These are phyloP conservation scores for Fusarium hainanense DNA, from an alignment of 2,329 filamentous ascomycete genomes.

Conservation along the genomic window DNA sequence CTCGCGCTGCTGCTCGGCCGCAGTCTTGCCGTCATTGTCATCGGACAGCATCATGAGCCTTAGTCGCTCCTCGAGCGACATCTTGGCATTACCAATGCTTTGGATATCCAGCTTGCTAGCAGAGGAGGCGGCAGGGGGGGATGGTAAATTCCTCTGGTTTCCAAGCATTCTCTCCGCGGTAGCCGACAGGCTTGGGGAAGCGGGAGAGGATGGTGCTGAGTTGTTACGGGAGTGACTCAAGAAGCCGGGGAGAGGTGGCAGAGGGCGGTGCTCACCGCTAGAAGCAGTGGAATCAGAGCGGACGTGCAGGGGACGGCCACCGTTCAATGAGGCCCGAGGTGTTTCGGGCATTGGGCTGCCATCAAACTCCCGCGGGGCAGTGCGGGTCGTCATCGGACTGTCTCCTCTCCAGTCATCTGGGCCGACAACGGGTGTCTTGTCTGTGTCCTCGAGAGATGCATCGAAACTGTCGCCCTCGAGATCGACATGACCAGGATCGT, in stretches of 20 bases:
- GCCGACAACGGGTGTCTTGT: constrained; percentile 97
- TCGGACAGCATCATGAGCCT: constrained; percentile 89
- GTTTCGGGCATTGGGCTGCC: constrained; percentile 74
- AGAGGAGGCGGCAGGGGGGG: constrained; percentile 73
- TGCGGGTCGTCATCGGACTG: constrained; percentile 57
- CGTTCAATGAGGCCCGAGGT: constrained; percentile 48
- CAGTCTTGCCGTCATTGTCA: constrained; percentile 66
- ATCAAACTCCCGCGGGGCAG: constrained; percentile 62
- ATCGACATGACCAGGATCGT: constrained; percentile 64
- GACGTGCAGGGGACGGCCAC: constrained; percentile 65
- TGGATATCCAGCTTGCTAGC: constrained; percentile 82
- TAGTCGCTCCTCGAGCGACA: constrained; percentile 87
- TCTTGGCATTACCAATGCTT: constrained; percentile 77
- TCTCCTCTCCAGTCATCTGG: constrained; percentile 95
- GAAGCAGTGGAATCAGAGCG: constrained; percentile 81
- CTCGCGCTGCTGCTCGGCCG: constrained; percentile 74
- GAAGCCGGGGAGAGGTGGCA: constrained; percentile 84
- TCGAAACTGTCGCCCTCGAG: constrained; percentile 88
- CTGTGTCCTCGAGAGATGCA: constrained; percentile 91
- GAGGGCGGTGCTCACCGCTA: constrained; percentile 82
- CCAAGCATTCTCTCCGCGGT: constrained; percentile 78
- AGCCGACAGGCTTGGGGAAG: constrained; percentile 73
- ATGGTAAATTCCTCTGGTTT: constrained; percentile 75
- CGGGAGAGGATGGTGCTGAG: constrained; percentile 61
- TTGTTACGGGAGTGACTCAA: constrained; percentile 51